Evolutionary conservation across 495 filamentous ascomycete species (phyloP).

Genomic region (Friedmanniomyces endolithicus): DNA sequence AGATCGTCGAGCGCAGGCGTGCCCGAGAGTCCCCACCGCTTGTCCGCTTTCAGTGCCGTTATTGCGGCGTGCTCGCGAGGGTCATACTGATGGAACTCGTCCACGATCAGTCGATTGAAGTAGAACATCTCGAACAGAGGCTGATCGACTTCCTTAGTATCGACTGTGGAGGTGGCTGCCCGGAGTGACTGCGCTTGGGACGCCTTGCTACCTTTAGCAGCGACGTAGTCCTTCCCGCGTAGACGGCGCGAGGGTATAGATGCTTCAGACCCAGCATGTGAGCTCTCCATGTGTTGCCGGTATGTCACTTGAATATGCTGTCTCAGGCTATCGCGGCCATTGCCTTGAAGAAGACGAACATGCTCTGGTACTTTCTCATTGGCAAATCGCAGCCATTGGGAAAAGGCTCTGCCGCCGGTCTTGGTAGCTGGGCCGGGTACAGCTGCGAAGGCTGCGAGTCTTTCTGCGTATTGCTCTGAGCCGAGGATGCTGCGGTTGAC

Average conservation of each 20-base stretch:
- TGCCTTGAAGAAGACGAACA: conserved; percentile 28
- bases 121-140: conserved; percentile 46
- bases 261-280: conserved; percentile 14
- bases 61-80: conserved; percentile 27
- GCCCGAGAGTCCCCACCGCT: conserved; percentile 57
- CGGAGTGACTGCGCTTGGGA: neutral
- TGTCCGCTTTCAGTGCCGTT: conserved; percentile 33
- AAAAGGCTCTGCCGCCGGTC: conserved; percentile 36
- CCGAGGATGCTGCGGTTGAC: conserved; percentile 39
- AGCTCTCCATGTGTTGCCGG: conserved; percentile 11
- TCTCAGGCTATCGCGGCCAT: conserved; percentile 25
- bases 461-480: conserved; percentile 36
- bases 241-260: conserved; percentile 25
- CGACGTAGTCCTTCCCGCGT: conserved; percentile 21
- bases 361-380: conserved; percentile 32
- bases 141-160: conserved; percentile 13
- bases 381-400: conserved; percentile 43
- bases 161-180: conserved; percentile 1
- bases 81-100: conserved; percentile 53
- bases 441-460: conserved; percentile 41
- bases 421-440: conserved; percentile 31
- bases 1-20: conserved; percentile 50
- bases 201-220: conserved; percentile 4
- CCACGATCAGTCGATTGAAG: conserved; percentile 52
- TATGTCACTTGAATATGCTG: conserved; percentile 25